These are phyloP conservation scores for Xylaria sp. DNA, from an alignment of 2,329 filamentous ascomycete genomes.

Conservation along the genomic window DNA sequence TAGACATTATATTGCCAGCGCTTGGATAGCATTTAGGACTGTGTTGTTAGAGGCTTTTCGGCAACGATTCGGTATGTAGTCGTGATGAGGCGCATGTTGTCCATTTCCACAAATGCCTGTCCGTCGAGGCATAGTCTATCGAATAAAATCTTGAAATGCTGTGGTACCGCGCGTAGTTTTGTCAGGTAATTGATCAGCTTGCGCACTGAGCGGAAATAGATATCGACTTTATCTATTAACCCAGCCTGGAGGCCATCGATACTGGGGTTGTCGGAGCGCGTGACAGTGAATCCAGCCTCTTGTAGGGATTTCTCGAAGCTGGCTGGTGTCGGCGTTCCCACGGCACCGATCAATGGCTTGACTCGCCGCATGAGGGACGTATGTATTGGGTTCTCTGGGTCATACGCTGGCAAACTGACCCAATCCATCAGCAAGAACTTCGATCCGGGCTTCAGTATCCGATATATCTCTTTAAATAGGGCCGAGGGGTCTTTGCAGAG, in stretches of 20 bases:
- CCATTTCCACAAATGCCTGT: slow-evolving; percentile 61
- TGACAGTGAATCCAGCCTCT: slow-evolving; percentile 54
- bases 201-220: slow-evolving; percentile 58
- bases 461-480: slow-evolving; percentile 55
- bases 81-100: slow-evolving; percentile 56
- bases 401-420: slow-evolving; percentile 57
- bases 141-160: slow-evolving; percentile 59
- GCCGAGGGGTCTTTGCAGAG: slow-evolving; percentile 55
- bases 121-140: slow-evolving; percentile 59
- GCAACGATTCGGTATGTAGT: slow-evolving; percentile 61
- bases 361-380: slow-evolving; percentile 58
- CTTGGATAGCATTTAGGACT: background rate
- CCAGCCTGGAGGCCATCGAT: slow-evolving; percentile 57
- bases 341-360: slow-evolving; percentile 60
- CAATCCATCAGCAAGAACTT: slow-evolving; percentile 58
- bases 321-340: slow-evolving; percentile 57
- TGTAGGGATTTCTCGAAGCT: slow-evolving; percentile 52
- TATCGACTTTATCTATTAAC: slow-evolving; percentile 59
- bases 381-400: slow-evolving; percentile 53
- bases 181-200: slow-evolving; percentile 55
- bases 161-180: slow-evolving; percentile 52
- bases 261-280: slow-evolving; percentile 57
- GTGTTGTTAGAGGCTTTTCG: slow-evolving; percentile 44
- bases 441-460: slow-evolving; percentile 56
- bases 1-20: background rate